Conservation (phyloP, 768 basidiomycete genomes). For the Zangia roseola region DNA sequence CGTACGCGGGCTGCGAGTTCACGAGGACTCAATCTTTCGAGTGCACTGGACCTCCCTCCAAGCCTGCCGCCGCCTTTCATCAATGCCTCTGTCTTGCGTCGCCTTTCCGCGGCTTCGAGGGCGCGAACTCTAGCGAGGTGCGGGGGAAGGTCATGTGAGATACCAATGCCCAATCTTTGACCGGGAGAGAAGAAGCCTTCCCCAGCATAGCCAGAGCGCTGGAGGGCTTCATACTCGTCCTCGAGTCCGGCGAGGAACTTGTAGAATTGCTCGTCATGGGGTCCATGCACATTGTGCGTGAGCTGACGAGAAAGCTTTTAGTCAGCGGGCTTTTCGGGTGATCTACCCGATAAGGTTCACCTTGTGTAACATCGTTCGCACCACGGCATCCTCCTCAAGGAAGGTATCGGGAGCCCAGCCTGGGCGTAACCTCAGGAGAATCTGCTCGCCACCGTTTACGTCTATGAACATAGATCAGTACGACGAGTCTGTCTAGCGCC, state of each 20-base stretch:
- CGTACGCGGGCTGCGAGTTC: constrained; percentile 61
- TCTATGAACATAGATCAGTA: constrained; percentile 41
- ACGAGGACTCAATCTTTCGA: constrained; percentile 51
- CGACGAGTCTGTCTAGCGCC: neutral
- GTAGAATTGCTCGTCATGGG: constrained; percentile 86
- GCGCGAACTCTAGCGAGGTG: constrained; percentile 66
- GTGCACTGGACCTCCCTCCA: constrained; percentile 48
- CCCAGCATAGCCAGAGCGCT: constrained; percentile 79
- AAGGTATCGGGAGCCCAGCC: constrained; percentile 67
- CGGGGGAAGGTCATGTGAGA: constrained; percentile 67
- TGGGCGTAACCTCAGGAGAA: constrained; percentile 79
- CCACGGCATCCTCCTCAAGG: constrained; percentile 68
- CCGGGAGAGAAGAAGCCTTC: constrained; percentile 90
- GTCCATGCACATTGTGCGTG: constrained; percentile 85
- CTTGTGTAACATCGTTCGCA: constrained; percentile 90
- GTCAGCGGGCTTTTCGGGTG: neutral
- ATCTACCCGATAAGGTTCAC: constrained; percentile 34
- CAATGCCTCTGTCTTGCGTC: constrained; percentile 45
- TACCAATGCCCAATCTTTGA: constrained; percentile 58
- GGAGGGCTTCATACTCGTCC: constrained; percentile 81
- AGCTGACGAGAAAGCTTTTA: constrained; percentile 48
- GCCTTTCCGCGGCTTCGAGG: constrained; percentile 77
- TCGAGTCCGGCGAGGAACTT: constrained; percentile 69
- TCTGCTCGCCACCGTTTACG: constrained; percentile 77
- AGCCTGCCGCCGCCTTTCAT: constrained; percentile 58